Percentiles rank a stretch among this genome's conserved stretches.
Conservation (phyloP, 148 eudicot species). For the Talinum fruticosum region DNA sequence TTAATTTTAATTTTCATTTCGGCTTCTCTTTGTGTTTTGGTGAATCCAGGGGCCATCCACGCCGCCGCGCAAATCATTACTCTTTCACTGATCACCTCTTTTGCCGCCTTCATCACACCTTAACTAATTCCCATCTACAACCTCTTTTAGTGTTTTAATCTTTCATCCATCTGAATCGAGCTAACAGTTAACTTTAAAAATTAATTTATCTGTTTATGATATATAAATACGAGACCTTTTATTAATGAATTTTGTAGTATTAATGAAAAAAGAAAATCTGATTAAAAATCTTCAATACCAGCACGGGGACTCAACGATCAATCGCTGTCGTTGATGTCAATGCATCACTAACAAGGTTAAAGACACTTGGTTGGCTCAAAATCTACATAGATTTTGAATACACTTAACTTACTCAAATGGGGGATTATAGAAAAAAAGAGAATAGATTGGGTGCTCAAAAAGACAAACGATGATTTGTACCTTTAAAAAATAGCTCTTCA, state of each 20-base stretch:
- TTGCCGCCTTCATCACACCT: slow-evolving; percentile 2
- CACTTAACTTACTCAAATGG: not conserved
- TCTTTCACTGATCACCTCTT: slow-evolving; percentile 3
- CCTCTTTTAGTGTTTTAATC: no score
- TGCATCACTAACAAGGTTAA: slow-evolving; percentile 15
- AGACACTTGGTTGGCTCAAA: slow-evolving; percentile 19
- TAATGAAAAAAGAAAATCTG: no score
- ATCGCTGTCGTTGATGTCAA: not conserved
- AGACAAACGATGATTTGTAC: not conserved
- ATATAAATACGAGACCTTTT: no score
- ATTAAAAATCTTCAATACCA: not conserved
- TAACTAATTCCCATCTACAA: slow-evolving; percentile 3
- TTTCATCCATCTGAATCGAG: no score
- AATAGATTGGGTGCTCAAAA: slow-evolving; percentile 2
- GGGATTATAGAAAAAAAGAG: not conserved
- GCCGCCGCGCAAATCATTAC: slow-evolving; percentile 4
- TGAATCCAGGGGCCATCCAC: not conserved
- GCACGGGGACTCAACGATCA: not conserved
- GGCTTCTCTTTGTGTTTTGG: not conserved
- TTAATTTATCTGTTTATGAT: no score
- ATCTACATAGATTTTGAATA: slow-evolving; percentile 6
- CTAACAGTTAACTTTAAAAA: no score
- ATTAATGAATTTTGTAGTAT: no score
- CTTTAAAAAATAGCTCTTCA: not conserved
- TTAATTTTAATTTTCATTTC: no score